Evolutionary conservation across 139 green algal species (phyloP).

Genomic region (Chlorella sorokiniana): DNA sequence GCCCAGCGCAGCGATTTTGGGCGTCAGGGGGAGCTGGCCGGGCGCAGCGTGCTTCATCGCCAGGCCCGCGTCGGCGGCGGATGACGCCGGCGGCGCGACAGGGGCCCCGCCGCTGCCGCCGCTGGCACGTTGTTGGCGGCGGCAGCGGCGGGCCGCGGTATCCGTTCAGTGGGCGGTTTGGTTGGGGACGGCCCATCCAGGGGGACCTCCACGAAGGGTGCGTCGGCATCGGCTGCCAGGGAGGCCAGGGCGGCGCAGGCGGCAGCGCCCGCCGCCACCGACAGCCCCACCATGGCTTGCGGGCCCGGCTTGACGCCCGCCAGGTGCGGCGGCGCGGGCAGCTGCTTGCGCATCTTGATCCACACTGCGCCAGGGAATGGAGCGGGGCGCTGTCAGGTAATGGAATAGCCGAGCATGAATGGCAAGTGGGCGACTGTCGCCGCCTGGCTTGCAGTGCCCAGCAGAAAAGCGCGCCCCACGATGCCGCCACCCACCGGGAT

Average conservation of each 20-base stretch:
- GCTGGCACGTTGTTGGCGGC: too few species aligned
- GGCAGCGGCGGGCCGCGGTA: neutral
- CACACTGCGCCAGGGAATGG: constrained; percentile 4
- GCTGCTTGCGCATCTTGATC: constrained; percentile 33
- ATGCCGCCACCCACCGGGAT: constrained; percentile 6
- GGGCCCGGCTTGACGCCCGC: neutral
- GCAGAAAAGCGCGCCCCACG: neutral
- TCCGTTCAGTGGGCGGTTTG: neutral
- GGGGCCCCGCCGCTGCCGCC: too few species aligned
- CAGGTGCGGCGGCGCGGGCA: constrained; percentile 16
- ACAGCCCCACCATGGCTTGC: neutral
- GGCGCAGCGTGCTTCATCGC: neutral
- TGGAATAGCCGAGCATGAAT: neutral
- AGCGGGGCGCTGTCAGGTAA: neutral
- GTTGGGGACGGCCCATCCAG: neutral
- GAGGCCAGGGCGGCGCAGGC: neutral
- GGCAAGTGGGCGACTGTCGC: too few species aligned
- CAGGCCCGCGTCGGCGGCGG: neutral
- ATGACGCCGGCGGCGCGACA: neutral
- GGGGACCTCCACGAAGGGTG: neutral
- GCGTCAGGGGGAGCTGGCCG: neutral
- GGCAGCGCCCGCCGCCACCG: neutral
- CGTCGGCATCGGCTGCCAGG: neutral
- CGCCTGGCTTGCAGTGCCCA: too few species aligned
- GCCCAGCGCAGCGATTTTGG: neutral